A percentile compares a stretch with the other conserved stretches of the same genome.
These are phyloP conservation scores for Oemleria cerasiformis DNA, from an alignment of 306 rosid species.

Conservation along the genomic window DNA sequence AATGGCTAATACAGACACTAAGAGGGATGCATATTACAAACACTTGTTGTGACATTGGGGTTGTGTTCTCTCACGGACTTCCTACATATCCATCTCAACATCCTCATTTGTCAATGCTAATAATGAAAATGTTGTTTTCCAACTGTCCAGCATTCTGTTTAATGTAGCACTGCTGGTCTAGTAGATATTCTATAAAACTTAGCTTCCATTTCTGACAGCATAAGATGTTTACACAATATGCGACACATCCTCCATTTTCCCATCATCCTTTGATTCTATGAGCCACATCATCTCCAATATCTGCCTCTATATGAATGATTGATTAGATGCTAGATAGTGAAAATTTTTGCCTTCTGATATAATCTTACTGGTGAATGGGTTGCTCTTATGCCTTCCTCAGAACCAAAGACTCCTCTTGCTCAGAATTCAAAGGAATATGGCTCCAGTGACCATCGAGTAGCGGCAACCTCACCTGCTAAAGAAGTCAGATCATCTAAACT, in stretches of 20 bases:
- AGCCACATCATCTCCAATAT: no score
- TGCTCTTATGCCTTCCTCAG: background rate
- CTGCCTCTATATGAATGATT: background rate
- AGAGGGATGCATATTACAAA: background rate
- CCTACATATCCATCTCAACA: no score
- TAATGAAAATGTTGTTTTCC: background rate
- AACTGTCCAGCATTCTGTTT: background rate
- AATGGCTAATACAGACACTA: background rate
- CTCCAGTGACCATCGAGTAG: background rate
- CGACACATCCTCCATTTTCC: no score
- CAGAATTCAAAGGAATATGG: background rate
- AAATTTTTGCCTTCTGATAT: background rate
- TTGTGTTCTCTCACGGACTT: no score
- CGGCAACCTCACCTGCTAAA: background rate
- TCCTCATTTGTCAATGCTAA: background rate
- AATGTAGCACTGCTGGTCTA: background rate
- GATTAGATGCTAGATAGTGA: background rate
- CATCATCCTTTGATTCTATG: no score
- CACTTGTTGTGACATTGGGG: background rate
- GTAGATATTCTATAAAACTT: background rate
- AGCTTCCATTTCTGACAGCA: background rate
- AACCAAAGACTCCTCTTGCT: background rate
- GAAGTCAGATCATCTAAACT: background rate
- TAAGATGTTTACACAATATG: background rate
- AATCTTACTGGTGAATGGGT: background rate